phyloP scores from a whole-genome alignment of 495 filamentous ascomycete species.

The Clohesyomyces aquaticus region DNA sequence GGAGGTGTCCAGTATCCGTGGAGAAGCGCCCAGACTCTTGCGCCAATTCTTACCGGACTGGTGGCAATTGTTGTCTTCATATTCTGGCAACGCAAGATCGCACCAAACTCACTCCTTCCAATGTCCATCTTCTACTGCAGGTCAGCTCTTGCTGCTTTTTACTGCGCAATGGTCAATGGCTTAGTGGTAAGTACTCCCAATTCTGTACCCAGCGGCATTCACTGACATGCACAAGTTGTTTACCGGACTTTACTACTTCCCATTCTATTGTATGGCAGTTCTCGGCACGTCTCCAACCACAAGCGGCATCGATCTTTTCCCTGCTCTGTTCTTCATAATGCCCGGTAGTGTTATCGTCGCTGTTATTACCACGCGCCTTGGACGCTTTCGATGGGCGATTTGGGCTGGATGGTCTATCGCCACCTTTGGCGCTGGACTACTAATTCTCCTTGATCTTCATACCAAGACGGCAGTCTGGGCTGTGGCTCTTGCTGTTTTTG shows the following conservation, averaged over 20 bases:
- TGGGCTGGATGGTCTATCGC: constrained; percentile 57
- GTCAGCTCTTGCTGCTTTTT: constrained; percentile 49
- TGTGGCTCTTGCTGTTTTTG: constrained; percentile 51
- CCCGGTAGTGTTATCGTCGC: constrained; percentile 1
- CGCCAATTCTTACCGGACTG: constrained; percentile 57
- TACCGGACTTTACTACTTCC: constrained; percentile 58
- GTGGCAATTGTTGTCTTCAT: constrained; percentile 16
- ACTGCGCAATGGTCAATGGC: constrained; percentile 53
- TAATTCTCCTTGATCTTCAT: constrained; percentile 51
- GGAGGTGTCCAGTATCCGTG: constrained; percentile 60
- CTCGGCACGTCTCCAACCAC: constrained; percentile 56
- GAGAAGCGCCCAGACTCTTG: constrained; percentile 57
- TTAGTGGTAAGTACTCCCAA: neutral
- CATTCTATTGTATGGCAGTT: constrained; percentile 65
- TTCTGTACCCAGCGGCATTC: too few species aligned
- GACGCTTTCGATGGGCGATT: constrained; percentile 52
- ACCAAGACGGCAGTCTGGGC: constrained; percentile 52
- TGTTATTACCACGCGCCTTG: neutral
- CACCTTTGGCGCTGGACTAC: constrained; percentile 53
- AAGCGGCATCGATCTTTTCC: constrained; percentile 62
- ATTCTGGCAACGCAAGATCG: neutral
- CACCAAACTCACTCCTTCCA: constrained; percentile 56
- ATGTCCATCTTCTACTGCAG: constrained; percentile 53
- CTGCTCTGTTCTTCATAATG: constrained; percentile 31
- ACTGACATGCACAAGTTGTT: constrained; percentile 1